A percentile compares a stretch with the other conserved stretches of the same genome.
phyloP scores from a whole-genome alignment of 2,329 filamentous ascomycete species.

The Colletotrichum viniferum region DNA sequence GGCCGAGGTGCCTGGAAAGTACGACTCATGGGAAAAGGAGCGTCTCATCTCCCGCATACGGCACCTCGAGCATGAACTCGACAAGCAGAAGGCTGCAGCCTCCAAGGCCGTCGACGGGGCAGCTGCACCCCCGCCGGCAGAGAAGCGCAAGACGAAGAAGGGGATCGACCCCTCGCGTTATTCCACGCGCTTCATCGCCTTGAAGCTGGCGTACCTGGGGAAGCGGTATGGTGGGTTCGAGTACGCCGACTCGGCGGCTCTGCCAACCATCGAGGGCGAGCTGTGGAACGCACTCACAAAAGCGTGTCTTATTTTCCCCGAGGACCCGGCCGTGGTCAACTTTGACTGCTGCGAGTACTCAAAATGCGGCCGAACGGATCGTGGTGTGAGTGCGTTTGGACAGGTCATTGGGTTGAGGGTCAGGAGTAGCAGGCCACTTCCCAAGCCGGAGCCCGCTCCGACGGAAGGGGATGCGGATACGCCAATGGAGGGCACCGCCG shows the following conservation, averaged over 20 bases:
- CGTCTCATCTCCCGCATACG: conserved; percentile 72
- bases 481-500: conserved; percentile 55
- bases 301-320: conserved; percentile 79
- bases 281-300: conserved; percentile 90
- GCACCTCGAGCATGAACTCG: conserved; percentile 69
- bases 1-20: conserved; percentile 42
- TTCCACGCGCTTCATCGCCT: conserved; percentile 80
- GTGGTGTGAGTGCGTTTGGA: conserved; percentile 94
- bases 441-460: conserved; percentile 24
- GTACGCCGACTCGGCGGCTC: conserved; percentile 73
- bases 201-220: conserved; percentile 94
- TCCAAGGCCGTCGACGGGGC: conserved; percentile 10
- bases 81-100: conserved; percentile 43
- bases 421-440: conserved; percentile 75
- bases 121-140: conserved; percentile 23
- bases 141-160: conserved; percentile 40
- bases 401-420: conserved; percentile 89
- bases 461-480: conserved; percentile 24
- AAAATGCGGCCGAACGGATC: conserved; percentile 93
- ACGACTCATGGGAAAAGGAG: conserved; percentile 71
- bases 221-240: conserved; percentile 93
- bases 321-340: conserved; percentile 66
- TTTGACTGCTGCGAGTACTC: conserved; percentile 89
- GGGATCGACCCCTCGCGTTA: conserved; percentile 82
- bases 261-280: conserved; percentile 90